Percentiles rank a stretch among this genome's conserved stretches.
These are phyloP conservation scores for Kazachstania taianensis DNA, from an alignment of 805 yeast species.

Conservation along the genomic window DNA sequence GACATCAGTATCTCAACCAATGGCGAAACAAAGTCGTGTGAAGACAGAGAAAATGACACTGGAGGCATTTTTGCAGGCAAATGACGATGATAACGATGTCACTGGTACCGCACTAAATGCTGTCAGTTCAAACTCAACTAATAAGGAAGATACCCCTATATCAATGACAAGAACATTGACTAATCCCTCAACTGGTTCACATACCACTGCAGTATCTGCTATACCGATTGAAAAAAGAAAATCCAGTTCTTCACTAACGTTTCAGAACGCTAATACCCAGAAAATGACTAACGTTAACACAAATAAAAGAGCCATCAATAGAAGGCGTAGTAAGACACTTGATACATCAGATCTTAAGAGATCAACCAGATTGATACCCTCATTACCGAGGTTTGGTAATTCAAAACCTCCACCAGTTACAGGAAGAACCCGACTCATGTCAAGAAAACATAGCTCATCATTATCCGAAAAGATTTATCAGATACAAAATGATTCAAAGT, in stretches of 20 bases:
- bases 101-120: not conserved
- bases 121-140: too few species aligned
- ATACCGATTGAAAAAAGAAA: too few species aligned
- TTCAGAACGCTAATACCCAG: not conserved
- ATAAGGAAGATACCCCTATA: too few species aligned
- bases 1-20: too few species aligned
- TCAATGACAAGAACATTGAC: too few species aligned
- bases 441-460: constrained; percentile 4
- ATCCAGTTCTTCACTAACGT: too few species aligned
- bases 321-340: constrained; percentile 27
- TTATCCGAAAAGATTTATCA: not conserved
- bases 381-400: constrained; percentile 4
- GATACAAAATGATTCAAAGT: not conserved
- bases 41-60: too few species aligned
- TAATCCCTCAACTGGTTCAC: too few species aligned
- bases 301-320: constrained; percentile 2
- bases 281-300: not conserved
- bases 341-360: constrained; percentile 18
- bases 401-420: constrained; percentile 5
- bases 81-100: not conserved
- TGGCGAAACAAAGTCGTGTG: too few species aligned
- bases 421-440: constrained; percentile 3
- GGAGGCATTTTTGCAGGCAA: too few species aligned
- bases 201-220: too few species aligned
- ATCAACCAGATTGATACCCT: not conserved